A percentile compares a stretch with the other conserved stretches of the same genome.
Conservation (phyloP, 164 flowering plant species). For the Chimonanthus praecox region DNA sequence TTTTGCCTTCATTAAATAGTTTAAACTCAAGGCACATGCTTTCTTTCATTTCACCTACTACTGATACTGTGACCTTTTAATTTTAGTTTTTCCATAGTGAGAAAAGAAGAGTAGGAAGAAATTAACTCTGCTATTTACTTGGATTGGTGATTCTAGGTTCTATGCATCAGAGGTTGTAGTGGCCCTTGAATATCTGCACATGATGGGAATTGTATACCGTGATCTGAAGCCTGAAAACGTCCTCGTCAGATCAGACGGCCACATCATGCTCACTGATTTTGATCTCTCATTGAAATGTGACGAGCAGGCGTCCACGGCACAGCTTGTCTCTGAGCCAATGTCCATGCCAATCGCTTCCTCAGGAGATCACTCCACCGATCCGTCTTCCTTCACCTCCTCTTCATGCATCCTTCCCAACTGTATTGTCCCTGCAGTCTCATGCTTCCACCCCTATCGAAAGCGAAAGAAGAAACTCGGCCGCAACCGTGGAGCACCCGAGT, state of each 20-base stretch:
- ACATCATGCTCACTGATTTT: slow-evolving; percentile 88
- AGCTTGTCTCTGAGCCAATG: slow-evolving; percentile 33
- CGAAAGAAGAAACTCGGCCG: slow-evolving; percentile 45
- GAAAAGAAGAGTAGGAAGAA: neutral
- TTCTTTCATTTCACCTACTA: too few species aligned
- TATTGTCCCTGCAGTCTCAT: slow-evolving; percentile 72
- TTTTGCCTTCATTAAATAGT: too few species aligned
- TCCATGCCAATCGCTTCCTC: neutral
- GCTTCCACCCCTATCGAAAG: slow-evolving; percentile 54
- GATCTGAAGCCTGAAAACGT: slow-evolving; percentile 93
- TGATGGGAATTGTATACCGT: slow-evolving; percentile 84
- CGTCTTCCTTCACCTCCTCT: slow-evolving; percentile 29
- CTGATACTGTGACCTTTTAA: too few species aligned
- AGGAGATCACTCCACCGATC: slow-evolving; percentile 17
- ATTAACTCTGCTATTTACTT: neutral
- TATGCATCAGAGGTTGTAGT: slow-evolving; percentile 74
- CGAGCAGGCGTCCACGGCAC: slow-evolving; percentile 42
- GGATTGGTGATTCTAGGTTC: slow-evolving; percentile 37
- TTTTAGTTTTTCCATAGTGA: too few species aligned
- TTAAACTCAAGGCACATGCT: too few species aligned
- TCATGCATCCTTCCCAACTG: slow-evolving; percentile 78
- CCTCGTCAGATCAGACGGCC: slow-evolving; percentile 73
- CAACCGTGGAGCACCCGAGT: slow-evolving; percentile 32
- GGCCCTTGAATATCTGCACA: slow-evolving; percentile 82
- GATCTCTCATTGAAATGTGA: slow-evolving; percentile 77